Evolutionary conservation across 805 yeast genomes (phyloP), one percentile per base, ranked within the genome.

Genomic region (Starmera dryadoides): DNA sequence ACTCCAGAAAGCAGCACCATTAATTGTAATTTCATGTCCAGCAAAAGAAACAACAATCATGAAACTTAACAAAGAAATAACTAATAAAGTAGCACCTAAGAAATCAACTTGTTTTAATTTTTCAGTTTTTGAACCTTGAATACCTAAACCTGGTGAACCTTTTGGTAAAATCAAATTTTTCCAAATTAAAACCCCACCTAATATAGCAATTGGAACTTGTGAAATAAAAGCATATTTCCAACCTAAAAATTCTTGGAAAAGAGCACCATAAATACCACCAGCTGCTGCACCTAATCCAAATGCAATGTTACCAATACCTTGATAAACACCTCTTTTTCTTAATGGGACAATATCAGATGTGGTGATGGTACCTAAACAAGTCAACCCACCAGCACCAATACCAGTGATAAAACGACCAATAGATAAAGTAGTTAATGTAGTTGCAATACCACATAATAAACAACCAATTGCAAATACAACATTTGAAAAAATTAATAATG

Each of bases 381-480:
- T 75, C 53, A 86, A 68, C 0, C 95, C 95, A 8, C 94, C 89
- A n/a, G 94, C 95, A 12, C 95, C 95, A 39, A 82, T 71, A 6
- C 95, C 95, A 6, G 91, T 77, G 36, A 86, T 64, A 48, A 83
- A 74, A 48, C 85, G 63, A 3, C 82, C 82, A n/a, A 71, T 39
- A 46, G 71, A 52, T 52, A 75, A 48, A 0, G 49, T 48, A 8
- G 44, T 21, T 9, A 58, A 42, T 5, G 42, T 28, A 18, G 42
- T 44, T 6, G 57, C 45, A 4, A 41, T 28, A 6, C 64, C 68
- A 32, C 73, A 69, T 17, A 72, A 45, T 22, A 63, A 45, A 46
- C 73, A 69, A 19, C 77, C 76, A 15, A 67, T n/a, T 2, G 60
- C 66, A 43, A 73, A 71, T 23, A 56, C 35, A 4, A 51, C 20